These are phyloP conservation scores for Suillus hirtellus DNA, from an alignment of 768 basidiomycete species.

Conservation along the genomic window DNA sequence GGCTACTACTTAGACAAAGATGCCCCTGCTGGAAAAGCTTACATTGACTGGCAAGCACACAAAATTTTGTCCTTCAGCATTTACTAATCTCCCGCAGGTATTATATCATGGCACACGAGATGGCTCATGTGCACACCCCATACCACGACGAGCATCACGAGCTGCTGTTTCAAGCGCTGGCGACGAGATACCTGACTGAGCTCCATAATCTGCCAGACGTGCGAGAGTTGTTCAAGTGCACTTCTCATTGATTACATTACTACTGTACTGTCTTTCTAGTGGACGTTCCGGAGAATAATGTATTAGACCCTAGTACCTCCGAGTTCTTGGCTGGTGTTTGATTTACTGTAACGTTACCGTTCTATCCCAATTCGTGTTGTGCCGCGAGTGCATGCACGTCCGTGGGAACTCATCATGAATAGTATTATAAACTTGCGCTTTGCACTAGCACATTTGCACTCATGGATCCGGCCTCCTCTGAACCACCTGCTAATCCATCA, in stretches of 20 bases:
- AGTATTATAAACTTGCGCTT: not conserved
- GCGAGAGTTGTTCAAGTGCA: not conserved
- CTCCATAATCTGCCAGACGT: conserved; percentile 1
- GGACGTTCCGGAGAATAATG: not conserved
- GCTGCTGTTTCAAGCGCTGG: conserved; percentile 14
- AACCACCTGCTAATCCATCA: conserved; percentile 23
- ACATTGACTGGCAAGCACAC: not conserved
- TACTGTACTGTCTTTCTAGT: not conserved
- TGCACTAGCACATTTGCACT: conserved; percentile 19
- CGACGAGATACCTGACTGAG: not conserved
- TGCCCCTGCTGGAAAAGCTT: not conserved
- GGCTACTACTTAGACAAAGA: not conserved
- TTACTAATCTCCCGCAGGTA: conserved; percentile 19
- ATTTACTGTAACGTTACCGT: not conserved
- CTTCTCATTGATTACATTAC: not conserved
- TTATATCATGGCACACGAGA: conserved; percentile 30
- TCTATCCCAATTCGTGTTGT: not conserved
- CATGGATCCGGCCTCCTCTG: conserved; percentile 34
- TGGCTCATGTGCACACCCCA: conserved; percentile 25
- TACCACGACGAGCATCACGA: conserved; percentile 31
- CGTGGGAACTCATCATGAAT: conserved; percentile 2
- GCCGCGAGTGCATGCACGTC: not conserved
- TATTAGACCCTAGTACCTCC: not conserved
- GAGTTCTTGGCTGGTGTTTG: not conserved
- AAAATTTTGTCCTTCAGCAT: not conserved